phyloP scores from a whole-genome alignment of 345 rosid genomes.

The Noccaea bulbosa region DNA sequence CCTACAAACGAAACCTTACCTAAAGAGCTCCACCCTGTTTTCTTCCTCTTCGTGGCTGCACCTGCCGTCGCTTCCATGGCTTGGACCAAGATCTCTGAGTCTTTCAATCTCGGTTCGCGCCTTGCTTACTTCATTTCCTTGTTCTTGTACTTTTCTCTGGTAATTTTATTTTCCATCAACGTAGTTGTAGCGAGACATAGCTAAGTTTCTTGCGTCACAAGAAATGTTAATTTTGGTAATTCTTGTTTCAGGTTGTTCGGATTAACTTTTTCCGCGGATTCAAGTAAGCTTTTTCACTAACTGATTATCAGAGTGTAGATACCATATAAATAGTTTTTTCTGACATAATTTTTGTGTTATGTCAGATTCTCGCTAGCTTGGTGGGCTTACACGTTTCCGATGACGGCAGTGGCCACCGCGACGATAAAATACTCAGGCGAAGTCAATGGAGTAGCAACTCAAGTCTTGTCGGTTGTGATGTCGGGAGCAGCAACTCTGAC shows the following conservation, averaged over 20 bases:
- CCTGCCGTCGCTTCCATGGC: conserved; percentile 93
- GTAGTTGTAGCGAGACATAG: neutral
- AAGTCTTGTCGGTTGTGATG: conserved; percentile 49
- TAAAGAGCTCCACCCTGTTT: conserved; percentile 94
- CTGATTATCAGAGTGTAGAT: neutral
- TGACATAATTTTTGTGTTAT: conserved; percentile 9
- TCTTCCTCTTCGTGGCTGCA: conserved; percentile 89
- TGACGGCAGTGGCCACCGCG: conserved; percentile 71
- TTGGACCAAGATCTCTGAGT: conserved; percentile 75
- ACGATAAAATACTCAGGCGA: conserved; percentile 66
- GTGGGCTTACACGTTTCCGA: conserved; percentile 97
- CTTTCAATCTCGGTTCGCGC: conserved; percentile 76
- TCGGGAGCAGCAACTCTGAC: conserved; percentile 54
- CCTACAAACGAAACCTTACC: conserved; percentile 89
- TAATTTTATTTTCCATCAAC: conserved; percentile 17
- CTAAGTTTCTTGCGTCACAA: conserved; percentile 19
- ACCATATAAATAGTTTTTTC: neutral
- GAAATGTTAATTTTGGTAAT: conserved; percentile 23
- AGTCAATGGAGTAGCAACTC: conserved; percentile 53
- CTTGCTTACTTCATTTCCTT: conserved; percentile 83
- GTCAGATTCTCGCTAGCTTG: conserved; percentile 82
- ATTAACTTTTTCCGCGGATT: conserved; percentile 81
- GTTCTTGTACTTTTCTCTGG: conserved; percentile 88
- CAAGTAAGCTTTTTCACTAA: conserved; percentile 48
- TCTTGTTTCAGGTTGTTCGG: conserved; percentile 70